Conservation (phyloP, 768 basidiomycete species). For the Pulveroboletus sp. region DNA sequence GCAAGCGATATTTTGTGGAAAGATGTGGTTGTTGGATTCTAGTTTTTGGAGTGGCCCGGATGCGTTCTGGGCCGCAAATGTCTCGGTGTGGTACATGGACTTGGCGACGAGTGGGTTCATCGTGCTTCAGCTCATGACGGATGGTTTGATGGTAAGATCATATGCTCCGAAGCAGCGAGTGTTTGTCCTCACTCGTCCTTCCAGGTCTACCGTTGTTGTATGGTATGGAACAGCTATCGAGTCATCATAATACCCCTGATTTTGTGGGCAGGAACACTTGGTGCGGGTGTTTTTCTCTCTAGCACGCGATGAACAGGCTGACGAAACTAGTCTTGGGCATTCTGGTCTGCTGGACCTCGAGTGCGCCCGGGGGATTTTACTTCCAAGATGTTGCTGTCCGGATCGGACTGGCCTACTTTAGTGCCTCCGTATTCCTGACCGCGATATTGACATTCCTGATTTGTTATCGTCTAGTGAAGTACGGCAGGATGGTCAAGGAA, state of each 20-base stretch:
- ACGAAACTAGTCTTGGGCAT: slow-evolving; percentile 19
- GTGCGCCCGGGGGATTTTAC: slow-evolving; percentile 17
- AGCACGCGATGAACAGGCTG: too few relatives aligned
- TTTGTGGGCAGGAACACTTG: slow-evolving; percentile 23
- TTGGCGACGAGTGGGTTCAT: slow-evolving; percentile 25
- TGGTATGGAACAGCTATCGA: slow-evolving; percentile 29
- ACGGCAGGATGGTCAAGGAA: slow-evolving; percentile 4
- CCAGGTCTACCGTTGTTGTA: slow-evolving; percentile 39
- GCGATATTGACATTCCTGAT: slow-evolving; percentile 20
- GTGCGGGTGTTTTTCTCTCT: too few relatives aligned
- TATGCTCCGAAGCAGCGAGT: not conserved
- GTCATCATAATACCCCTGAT: slow-evolving; percentile 12
- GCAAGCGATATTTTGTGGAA: slow-evolving; percentile 22
- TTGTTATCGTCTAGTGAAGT: slow-evolving; percentile 15
- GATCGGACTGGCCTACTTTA: slow-evolving; percentile 19
- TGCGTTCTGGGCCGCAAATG: slow-evolving; percentile 27
- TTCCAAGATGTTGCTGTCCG: slow-evolving; percentile 9
- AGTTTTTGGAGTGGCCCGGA: slow-evolving; percentile 35
- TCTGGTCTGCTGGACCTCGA: slow-evolving; percentile 6
- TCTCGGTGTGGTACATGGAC: slow-evolving; percentile 26
- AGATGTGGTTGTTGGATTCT: slow-evolving; percentile 36
- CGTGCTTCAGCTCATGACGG: slow-evolving; percentile 34
- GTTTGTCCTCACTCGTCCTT: slow-evolving; percentile 12
- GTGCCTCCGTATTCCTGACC: slow-evolving; percentile 15
- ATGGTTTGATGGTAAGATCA: slow-evolving; percentile 26